Base-by-base conservation (phyloP, 2,329 filamentous ascomycete species). In the Emmonsiellopsis sp. region DNA sequence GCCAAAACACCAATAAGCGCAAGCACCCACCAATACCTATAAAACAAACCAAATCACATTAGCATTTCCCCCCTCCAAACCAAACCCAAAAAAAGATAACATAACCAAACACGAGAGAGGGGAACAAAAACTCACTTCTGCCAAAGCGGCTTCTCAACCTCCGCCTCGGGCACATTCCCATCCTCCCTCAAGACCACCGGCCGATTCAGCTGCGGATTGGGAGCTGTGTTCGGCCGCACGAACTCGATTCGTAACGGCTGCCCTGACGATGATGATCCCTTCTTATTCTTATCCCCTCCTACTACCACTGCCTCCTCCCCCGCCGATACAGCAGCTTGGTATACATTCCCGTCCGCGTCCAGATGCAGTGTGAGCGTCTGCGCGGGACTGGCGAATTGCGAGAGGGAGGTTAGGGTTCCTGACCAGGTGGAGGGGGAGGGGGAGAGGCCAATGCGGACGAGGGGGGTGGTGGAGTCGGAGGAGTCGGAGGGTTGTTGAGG, bases 361-460 rank as follows among this genome's bases (percentile, higher is more conserved):
- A 75, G 59, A 60, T 73, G 70, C 49, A 75, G 67, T 31, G 65
- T 68, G 27, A 74, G 58, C 5, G 63, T 66, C 39, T 69, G 68
- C 47, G 61, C 58, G 31, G 59, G 54, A 51, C 43, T 55, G 32
- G 56, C 57, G 49, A 74, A 65, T 2, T 68, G 61, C 10, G 67
- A 65, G 21, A 65, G 52, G 5, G 71, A 71, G 7, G 70, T 66
- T 13, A 74, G 60, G 37, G 68, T 70, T 6, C 71, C 70, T 7
- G 68, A 63, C 70, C 70, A 73, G 31, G 62, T 58, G 1, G 62
- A 54, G 1, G 63, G 10, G 43, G 37, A 66, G 40, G 61, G 79
- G 60, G 72, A 77, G 36, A 80, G 74, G 55, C 77, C 79, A 6
- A 82, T 69, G 40, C 77, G 74, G 45, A 80, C 68, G 58, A 82